Base-by-base conservation (phyloP, 2,329 filamentous ascomycete species). In the Massarina eburnea region DNA sequence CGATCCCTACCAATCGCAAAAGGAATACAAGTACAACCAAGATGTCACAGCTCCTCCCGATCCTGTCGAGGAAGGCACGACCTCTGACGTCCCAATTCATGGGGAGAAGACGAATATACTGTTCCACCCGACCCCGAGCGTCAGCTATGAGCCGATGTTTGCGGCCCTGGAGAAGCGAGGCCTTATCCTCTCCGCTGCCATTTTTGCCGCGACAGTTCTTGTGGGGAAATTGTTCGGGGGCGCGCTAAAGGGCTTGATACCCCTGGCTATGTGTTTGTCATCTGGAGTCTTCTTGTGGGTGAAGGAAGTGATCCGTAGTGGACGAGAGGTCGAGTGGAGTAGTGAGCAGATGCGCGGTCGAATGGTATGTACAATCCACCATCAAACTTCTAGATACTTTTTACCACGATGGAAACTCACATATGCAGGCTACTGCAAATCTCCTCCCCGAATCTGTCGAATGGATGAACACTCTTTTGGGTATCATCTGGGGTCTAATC, bases 41-140 rank as follows among this genome's bases (percentile, higher is more conserved):
- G 92, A 97, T 71, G 78, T 95, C 46, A 95, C 90, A 0, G 89
- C 92, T 0, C 92, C 92, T 2, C 92, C 92, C 1, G 91, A 95
- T 55, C 92, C 92, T 0, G 77, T 96, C 17, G 84, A 85, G 14
- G 80, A 85, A 46, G 89, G 90, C 19, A 83, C 86, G 26, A 97
- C 92, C 0, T 91, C 89, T 20, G 94, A 97, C 70, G 91, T 97
- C 1, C 94, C 94, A 3, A 95, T 97, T 47, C 88, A 91, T 64
- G 92, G 91, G 61, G 92, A 97, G 67, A 96, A 94, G 79, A 97
- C 94, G 3, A 96, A 96, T 52, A 85, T 97, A 15, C 80, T 96
- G 22, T 97, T 97, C 71, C 92, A 96, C 70, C 92, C 94, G 14
- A 97, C 92, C 0, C 92, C 92, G 0, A 88, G 87, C 0, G 81